Evolutionary conservation across 768 basidiomycete species (phyloP).

Genomic region (Mycena sanguinolenta): DNA sequence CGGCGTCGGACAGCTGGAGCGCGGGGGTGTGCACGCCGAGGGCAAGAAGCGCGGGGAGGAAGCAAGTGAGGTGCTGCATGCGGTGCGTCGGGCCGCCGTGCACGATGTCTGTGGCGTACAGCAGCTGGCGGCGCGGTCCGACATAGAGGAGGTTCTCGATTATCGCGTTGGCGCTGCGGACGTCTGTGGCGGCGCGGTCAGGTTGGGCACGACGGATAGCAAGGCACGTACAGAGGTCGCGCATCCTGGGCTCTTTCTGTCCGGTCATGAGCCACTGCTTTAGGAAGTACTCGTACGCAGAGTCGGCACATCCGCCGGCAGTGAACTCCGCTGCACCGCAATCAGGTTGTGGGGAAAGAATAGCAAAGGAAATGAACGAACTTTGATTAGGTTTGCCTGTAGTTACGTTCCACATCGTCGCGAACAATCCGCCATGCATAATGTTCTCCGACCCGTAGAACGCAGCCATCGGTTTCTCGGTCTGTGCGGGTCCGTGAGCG

Average conservation of each 20-base stretch:
- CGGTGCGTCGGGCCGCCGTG: slow-evolving; percentile 52
- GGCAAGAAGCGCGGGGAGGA: slow-evolving; percentile 72
- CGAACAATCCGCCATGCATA: slow-evolving; percentile 33
- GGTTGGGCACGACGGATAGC: slow-evolving; percentile 52
- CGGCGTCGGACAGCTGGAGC: slow-evolving; percentile 41
- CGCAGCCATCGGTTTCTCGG: slow-evolving; percentile 44
- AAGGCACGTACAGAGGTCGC: slow-evolving; percentile 67
- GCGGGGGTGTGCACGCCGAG: slow-evolving; percentile 62
- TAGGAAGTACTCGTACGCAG: slow-evolving; percentile 78
- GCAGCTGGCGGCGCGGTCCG: slow-evolving; percentile 63
- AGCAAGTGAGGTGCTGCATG: slow-evolving; percentile 77
- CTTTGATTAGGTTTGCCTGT: slow-evolving; percentile 22
- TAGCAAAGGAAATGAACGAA: background rate
- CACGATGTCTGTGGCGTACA: slow-evolving; percentile 67
- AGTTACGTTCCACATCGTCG: slow-evolving; percentile 30
- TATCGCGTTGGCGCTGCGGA: slow-evolving; percentile 63
- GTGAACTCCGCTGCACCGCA: slow-evolving; percentile 56
- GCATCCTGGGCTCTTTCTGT: slow-evolving; percentile 61
- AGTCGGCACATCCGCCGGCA: slow-evolving; percentile 72
- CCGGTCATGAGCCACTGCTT: slow-evolving; percentile 76
- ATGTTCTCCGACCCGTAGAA: slow-evolving; percentile 42
- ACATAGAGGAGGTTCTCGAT: slow-evolving; percentile 68
- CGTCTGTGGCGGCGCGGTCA: slow-evolving; percentile 52
- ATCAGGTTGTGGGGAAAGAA: background rate
- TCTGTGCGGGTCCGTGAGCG: slow-evolving; percentile 28